These are phyloP conservation scores for Fusarium secorum DNA, from an alignment of 2,329 filamentous ascomycete species.

Conservation along the genomic window DNA sequence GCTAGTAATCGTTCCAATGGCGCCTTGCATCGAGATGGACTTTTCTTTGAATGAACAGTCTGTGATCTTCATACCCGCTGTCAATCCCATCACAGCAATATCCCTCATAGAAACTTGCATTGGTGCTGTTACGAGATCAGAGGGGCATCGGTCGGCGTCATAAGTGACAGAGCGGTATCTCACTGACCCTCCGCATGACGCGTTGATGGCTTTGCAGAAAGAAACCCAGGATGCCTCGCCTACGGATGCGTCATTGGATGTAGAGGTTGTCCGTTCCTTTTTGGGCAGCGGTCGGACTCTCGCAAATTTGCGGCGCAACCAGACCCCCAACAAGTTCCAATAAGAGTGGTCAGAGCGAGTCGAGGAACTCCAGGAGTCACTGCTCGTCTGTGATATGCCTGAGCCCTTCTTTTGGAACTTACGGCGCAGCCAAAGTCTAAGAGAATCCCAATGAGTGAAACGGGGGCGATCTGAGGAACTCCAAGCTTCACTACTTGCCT, in stretches of 20 bases:
- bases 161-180: not conserved
- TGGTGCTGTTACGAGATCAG: not conserved
- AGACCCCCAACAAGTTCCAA: not conserved
- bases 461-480: not conserved
- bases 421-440: not conserved
- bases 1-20: not conserved
- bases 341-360: not conserved
- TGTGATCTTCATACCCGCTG: not conserved
- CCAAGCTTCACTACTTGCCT: not conserved
- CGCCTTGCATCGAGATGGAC: not conserved
- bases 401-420: not conserved
- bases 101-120: not conserved
- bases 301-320: not conserved
- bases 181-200: not conserved
- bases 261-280: fast-evolving
- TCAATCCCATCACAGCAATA: not conserved
- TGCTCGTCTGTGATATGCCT: fast-evolving
- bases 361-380: not conserved
- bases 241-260: not conserved
- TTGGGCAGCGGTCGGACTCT: not conserved
- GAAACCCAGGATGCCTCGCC: not conserved
- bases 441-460: not conserved
- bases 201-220: not conserved
- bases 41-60: not conserved
- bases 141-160: not conserved